phyloP scores from a whole-genome alignment of 768 basidiomycete genomes.

The Leucocoprinus sp. region DNA sequence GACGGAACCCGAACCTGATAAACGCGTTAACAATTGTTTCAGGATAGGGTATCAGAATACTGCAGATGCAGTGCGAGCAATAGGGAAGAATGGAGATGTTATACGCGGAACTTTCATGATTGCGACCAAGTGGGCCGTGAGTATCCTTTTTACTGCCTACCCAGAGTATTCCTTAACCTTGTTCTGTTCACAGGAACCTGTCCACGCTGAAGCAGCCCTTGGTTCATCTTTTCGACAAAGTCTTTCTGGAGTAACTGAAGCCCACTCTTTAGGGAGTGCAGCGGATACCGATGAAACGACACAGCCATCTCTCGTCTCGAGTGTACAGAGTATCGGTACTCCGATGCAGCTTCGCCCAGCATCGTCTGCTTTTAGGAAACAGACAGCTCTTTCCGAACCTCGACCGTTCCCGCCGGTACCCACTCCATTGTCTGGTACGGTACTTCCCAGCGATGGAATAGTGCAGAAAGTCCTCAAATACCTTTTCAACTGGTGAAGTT shows the following conservation, averaged over 20 bases:
- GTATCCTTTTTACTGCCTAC: constrained; percentile 17
- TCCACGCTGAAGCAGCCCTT: constrained; percentile 46
- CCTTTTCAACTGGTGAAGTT: constrained; percentile 71
- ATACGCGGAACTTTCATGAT: constrained; percentile 74
- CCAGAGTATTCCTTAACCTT: constrained; percentile 7
- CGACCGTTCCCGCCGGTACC: constrained; percentile 12
- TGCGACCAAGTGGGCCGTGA: constrained; percentile 78
- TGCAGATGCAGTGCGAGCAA: constrained; percentile 70
- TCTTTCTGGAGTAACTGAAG: constrained; percentile 17
- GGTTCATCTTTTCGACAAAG: constrained; percentile 28
- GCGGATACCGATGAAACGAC: constrained; percentile 41
- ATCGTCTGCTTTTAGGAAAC: constrained; percentile 60
- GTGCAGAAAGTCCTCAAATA: constrained; percentile 72
- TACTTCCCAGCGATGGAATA: constrained; percentile 43
- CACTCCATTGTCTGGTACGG: constrained; percentile 15
- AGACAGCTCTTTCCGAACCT: constrained; percentile 23
- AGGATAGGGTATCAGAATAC: constrained; percentile 65
- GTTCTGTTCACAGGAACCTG: constrained; percentile 40
- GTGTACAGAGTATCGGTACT: constrained; percentile 49
- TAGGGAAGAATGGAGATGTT: constrained; percentile 78
- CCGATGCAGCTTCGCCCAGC: constrained; percentile 69
- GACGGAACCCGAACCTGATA: constrained; percentile 59
- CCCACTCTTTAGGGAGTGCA: constrained; percentile 23
- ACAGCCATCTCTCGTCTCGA: constrained; percentile 16
- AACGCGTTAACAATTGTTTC: constrained; percentile 75